Percentiles rank a stretch among this genome's conserved stretches.
Evolutionary conservation across 2,329 filamentous ascomycete species (phyloP).

Genomic region (Teratosphaeria pseudoeucalypti): DNA sequence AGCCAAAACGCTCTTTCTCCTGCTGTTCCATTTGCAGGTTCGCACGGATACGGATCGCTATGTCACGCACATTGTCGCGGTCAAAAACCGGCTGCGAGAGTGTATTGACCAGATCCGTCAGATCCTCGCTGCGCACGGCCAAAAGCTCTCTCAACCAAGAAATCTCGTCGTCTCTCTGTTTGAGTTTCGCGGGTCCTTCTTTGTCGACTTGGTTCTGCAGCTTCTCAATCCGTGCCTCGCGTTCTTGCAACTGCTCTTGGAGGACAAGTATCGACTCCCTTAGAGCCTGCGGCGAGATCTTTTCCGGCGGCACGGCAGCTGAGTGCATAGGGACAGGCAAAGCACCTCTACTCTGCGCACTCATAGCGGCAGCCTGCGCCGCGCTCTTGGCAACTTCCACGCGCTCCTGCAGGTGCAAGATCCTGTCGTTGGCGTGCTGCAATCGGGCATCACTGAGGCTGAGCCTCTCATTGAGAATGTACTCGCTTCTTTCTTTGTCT

Average conservation of each 20-base stretch:
- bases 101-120: slow-evolving; percentile 80
- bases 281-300: slow-evolving; percentile 86
- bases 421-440: slow-evolving; percentile 74
- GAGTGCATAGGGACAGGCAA: slow-evolving; percentile 19
- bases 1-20: slow-evolving; percentile 70
- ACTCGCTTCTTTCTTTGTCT: slow-evolving; percentile 70
- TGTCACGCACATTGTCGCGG: slow-evolving; percentile 70
- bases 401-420: slow-evolving; percentile 78
- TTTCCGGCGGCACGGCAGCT: slow-evolving; percentile 53
- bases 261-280: slow-evolving; percentile 93
- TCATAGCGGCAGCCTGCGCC: slow-evolving; percentile 69
- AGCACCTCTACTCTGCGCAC: slow-evolving; percentile 27
- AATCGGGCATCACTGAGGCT: slow-evolving; percentile 74
- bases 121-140: slow-evolving; percentile 77
- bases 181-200: slow-evolving; percentile 70
- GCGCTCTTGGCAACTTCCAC: slow-evolving; percentile 83
- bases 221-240: slow-evolving; percentile 79
- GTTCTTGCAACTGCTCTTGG: slow-evolving; percentile 91
- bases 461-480: slow-evolving; percentile 70
- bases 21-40: slow-evolving; percentile 98
- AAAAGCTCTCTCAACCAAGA: slow-evolving; percentile 89
- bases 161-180: slow-evolving; percentile 89
- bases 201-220: slow-evolving; percentile 70
- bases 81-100: slow-evolving; percentile 66
- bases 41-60: slow-evolving; percentile 82